Evolutionary conservation across 1,284 basidiomycete genomes (phyloP), one percentile per base, ranked within the genome.

Genomic region (Cryptococcus sp.): DNA sequence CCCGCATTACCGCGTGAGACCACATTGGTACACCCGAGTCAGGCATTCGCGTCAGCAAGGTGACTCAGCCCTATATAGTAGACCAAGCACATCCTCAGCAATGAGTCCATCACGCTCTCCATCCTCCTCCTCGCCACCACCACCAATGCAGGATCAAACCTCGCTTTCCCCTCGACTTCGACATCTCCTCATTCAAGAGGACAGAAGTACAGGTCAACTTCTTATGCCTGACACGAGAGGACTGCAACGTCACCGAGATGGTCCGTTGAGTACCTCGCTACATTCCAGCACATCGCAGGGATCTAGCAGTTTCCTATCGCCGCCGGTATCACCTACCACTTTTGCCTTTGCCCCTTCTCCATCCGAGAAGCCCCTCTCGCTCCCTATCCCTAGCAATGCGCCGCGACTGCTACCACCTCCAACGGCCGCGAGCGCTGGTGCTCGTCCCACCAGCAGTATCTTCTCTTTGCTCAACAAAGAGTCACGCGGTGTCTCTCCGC

Each of bases 391-490:
- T 23, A 57, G 17, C 25, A 19, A 26, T 40, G n/a, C 29, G 38
- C 44, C 34, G 34, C 48, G 34, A 29, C 40, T 19, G 37, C 44
- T 34, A 16, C 37, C 29, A 34, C 29, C 29, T 34, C 29, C 41
- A 16, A 8, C 41, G 41, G 41, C 22, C 4, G 41, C 41, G 15
- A 22, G 41, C n/a, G 41, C 41, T 4, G 41, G 41, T 44, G 3
- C 41, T n/a, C 50, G 58, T 29, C 52, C 58, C 17, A 50, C 54
- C 29, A 59, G 55, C 37, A 61, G 59, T 26, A 64, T 69, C 50
- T 62, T 59, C 54, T 59, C 58, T 7, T 54, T 69, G 10, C 48
- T 69, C n/a, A 69, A 67, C 41, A 50, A 56, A 19, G 55, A 57
- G 17, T 20, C 19, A 23, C 54, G 56, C 17, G 39, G 29, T n/a